phyloP scores from a whole-genome alignment of 1,284 basidiomycete species.

The Naganishia albida region DNA sequence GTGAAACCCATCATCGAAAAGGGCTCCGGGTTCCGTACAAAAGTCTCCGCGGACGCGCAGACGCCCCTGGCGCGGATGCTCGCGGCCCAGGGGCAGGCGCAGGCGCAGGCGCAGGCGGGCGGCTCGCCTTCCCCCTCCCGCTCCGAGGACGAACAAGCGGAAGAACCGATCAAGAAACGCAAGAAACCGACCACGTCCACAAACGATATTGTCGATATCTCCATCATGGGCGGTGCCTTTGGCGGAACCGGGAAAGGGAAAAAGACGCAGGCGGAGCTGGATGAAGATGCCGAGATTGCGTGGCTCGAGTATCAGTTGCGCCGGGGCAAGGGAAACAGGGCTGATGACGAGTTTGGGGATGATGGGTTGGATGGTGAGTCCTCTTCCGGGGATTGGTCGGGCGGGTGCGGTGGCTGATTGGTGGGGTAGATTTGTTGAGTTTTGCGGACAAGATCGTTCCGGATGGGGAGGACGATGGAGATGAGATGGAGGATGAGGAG shows the following conservation, averaged over 20 bases:
- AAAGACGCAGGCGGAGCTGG: slow-evolving; percentile 35
- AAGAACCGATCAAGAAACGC: slow-evolving; percentile 1
- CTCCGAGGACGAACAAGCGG: neutral
- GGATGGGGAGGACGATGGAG: slow-evolving; percentile 30
- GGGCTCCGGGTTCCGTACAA: slow-evolving; percentile 24
- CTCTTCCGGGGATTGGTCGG: slow-evolving; percentile 46
- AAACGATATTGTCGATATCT: slow-evolving; percentile 24
- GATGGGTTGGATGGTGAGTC: slow-evolving; percentile 65
- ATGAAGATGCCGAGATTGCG: slow-evolving; percentile 74
- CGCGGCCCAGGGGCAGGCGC: neutral
- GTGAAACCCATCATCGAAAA: neutral
- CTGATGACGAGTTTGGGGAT: slow-evolving; percentile 46
- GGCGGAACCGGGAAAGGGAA: neutral
- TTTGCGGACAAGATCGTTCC: slow-evolving; percentile 50
- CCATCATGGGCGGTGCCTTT: slow-evolving; percentile 27
- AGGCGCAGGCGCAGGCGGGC: neutral
- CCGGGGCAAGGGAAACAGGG: slow-evolving; percentile 52
- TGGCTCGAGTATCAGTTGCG: slow-evolving; percentile 73
- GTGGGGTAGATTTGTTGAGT: slow-evolving; percentile 61
- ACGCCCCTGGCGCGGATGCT: slow-evolving; percentile 22
- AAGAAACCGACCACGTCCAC: neutral
- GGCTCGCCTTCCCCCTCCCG: neutral
- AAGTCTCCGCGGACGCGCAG: slow-evolving; percentile 11
- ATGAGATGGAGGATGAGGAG: slow-evolving; percentile 29
- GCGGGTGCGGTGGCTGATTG: slow-evolving; percentile 35